Evolutionary conservation across 768 basidiomycete genomes (phyloP).

Genomic region (Suillus weaverae): DNA sequence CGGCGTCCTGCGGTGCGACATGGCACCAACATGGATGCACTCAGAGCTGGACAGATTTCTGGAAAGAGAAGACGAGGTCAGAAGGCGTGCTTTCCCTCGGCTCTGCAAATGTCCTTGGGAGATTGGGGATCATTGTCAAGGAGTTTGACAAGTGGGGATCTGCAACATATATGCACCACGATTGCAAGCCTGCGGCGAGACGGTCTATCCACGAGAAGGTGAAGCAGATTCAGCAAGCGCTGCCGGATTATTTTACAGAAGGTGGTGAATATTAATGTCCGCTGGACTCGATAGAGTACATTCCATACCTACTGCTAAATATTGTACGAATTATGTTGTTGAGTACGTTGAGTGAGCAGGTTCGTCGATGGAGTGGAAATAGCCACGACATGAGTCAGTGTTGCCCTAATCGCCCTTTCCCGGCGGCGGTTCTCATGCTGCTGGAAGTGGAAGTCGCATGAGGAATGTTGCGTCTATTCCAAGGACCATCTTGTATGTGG

Average conservation of each 20-base stretch:
- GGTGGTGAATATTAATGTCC: constrained; percentile 29
- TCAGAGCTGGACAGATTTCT: constrained; percentile 76
- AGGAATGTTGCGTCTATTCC: constrained; percentile 22
- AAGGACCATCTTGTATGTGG: constrained; percentile 31
- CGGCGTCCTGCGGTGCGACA: constrained; percentile 58
- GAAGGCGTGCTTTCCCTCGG: constrained; percentile 61
- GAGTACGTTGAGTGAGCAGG: neutral
- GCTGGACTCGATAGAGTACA: neutral
- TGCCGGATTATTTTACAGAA: constrained; percentile 63
- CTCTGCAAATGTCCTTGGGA: constrained; percentile 66
- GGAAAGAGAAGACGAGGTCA: constrained; percentile 71
- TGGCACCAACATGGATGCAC: constrained; percentile 75
- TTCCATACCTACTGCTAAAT: neutral
- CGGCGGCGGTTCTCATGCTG: constrained; percentile 23
- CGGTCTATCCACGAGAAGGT: constrained; percentile 55
- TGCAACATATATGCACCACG: constrained; percentile 78
- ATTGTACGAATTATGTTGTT: neutral
- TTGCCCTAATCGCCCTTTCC: constrained; percentile 21
- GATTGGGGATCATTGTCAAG: constrained; percentile 59
- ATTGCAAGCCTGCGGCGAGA: constrained; percentile 62
- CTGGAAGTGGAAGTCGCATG: constrained; percentile 25
- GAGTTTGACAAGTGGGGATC: constrained; percentile 72
- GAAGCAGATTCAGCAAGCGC: constrained; percentile 54
- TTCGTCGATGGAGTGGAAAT: neutral
- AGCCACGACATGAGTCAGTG: neutral